Base-by-base conservation (phyloP, 768 basidiomycete genomes). In the Boletales sp. region DNA sequence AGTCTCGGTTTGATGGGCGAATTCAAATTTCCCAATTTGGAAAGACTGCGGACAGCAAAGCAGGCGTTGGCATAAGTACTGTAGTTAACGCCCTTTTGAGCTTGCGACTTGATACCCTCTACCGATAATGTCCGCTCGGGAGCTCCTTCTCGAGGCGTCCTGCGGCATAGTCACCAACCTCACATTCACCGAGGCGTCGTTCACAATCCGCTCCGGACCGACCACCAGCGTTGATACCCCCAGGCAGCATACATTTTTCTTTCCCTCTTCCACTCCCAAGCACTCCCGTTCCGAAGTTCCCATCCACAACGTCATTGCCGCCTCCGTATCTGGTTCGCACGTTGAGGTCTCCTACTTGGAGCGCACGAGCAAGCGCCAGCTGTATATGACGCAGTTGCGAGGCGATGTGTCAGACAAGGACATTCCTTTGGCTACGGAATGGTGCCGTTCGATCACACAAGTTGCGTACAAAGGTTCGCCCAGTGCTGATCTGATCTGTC, bases 391-490 rank as follows among this genome's bases (percentile, higher is more conserved):
- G 1, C 58, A 73, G 21, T 43, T 81, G 35, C 70, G 70, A 14
- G 83, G 83, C 6, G 59, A 70, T 10, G 66, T 75, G 7, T 47
- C 65, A 27, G 67, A 69, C 10, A 66, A 62, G 1, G 67, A 76
- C 41, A 63, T 64, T 13, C 54, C 60, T 21, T 49, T 52, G 5
- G 74, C 74, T 3, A 53, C 66, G 17, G 69, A 76, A 43, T 91
- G 87, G 83, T 74, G 76, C 14, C 71, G 73, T 42, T 62, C 68
- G 4, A 64, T 87, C 18, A 76, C 86, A 72, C 67, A 74, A 7
- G 63, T 71, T 30, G 77, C 84, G 10, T 91, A 92, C 62, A 73
- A 77, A 59, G 84, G 90, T 70, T 8, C 29, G 52, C 51, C 5
- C 5, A 30, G 43, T 37, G 0, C 43, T 32, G 6, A 9, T 44